Base-by-base conservation (phyloP, 345 rosid species). In the Triadica sebifera region DNA sequence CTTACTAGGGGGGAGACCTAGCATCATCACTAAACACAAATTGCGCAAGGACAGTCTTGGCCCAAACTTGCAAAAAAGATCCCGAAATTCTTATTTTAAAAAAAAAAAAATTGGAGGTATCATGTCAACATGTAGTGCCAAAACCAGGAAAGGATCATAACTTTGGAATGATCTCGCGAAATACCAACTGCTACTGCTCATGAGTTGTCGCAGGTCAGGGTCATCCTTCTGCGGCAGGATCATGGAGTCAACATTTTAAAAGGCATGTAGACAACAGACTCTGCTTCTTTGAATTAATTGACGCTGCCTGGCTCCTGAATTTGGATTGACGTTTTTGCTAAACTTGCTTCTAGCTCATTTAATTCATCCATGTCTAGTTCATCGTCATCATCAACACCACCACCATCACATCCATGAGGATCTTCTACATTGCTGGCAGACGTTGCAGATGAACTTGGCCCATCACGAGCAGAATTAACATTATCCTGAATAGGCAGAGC, bases 331-430 rank as follows among this genome's bases (percentile, higher is more conserved):
- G 83, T 68, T 63, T 62, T 76, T 11, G 83, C 66, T 64, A 80
- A 80, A 70, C 80, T 80, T 34, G 79, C 80, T 73, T 80, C 83
- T 45, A 76, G 61, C n/a, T 80, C 83, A 58, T 76, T 72, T 53
- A 80, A 51, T 60, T 72, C 83, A 62, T 80, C 83, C 62, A 76
- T 9, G 70, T 76, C 83, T 77, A 80, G 74, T 56, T 76, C 83
- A 12, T 80, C 83, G 11, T 76, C 82, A 0, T 78, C 80, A 0
- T 72, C 78, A 1, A 74, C 83, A 12, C 22, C 8, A 12, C 71
- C 68, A 17, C 34, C 66, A 38, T 38, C 45, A 6, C 76, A 83
- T 0, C 70, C 77, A 46, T 22, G 66, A 47, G 60, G 68, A 39
- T 56, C 82, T 41, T 78, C 81, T 17, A 72, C 73, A 43, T 75